phyloP scores from a whole-genome alignment of 768 basidiomycete genomes.

The Suillus occidentalis region DNA sequence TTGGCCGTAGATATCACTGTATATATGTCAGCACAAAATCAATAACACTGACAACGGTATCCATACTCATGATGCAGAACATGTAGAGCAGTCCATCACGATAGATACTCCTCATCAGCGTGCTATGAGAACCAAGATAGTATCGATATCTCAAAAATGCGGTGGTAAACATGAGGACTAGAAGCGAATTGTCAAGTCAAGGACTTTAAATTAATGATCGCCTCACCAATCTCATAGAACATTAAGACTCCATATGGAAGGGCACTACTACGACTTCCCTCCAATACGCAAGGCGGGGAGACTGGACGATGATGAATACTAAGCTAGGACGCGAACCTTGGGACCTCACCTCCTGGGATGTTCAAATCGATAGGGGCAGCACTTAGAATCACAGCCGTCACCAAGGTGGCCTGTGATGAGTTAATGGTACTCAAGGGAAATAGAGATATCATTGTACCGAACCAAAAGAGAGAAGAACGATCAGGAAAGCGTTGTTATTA shows the following conservation, averaged over 20 bases:
- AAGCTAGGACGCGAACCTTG: background rate
- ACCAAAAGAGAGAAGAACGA: background rate
- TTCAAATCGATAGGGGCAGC: background rate
- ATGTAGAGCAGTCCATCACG: slow-evolving; percentile 5
- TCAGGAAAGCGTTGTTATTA: background rate
- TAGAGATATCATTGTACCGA: background rate
- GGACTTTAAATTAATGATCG: background rate
- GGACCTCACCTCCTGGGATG: background rate
- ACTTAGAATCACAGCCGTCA: background rate
- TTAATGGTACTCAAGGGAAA: background rate
- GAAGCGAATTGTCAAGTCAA: background rate
- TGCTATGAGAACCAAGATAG: slow-evolving; percentile 4
- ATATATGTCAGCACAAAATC: background rate
- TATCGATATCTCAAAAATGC: slow-evolving; percentile 5
- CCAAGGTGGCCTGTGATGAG: background rate
- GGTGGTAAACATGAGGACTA: slow-evolving; percentile 5
- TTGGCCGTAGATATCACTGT: background rate
- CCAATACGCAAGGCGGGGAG: slow-evolving; percentile 1
- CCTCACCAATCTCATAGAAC: slow-evolving; percentile 8
- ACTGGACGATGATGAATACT: background rate
- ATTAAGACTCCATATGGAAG: slow-evolving; percentile 8
- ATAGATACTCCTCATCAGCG: slow-evolving; percentile 6
- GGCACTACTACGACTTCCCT: background rate
- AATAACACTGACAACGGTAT: background rate
- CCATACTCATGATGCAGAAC: background rate